These are phyloP conservation scores for Pichia cephalocereana DNA, from an alignment of 805 yeast genomes.

Conservation along the genomic window DNA sequence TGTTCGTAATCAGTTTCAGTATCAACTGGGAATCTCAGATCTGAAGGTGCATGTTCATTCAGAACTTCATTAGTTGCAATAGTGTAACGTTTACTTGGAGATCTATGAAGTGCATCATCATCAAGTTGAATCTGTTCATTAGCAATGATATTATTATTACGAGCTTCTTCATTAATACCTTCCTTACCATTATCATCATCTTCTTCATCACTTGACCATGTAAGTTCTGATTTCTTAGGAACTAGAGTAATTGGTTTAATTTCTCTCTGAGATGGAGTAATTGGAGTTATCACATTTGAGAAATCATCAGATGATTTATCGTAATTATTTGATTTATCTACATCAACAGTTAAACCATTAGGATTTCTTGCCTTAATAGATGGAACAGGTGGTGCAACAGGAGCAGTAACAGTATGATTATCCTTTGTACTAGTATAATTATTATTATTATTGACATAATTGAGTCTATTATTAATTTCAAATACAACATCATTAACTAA, in stretches of 20 bases:
- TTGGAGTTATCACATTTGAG: slow-evolving; percentile 1
- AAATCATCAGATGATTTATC: slow-evolving; percentile 7
- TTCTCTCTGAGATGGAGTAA: slow-evolving; percentile 26
- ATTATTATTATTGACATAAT: neutral
- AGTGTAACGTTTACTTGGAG: slow-evolving; percentile 8
- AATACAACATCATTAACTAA: slow-evolving; percentile 80
- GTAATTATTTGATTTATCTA: slow-evolving; percentile 1
- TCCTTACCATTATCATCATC: slow-evolving; percentile 20
- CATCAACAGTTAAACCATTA: neutral
- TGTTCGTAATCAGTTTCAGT: neutral
- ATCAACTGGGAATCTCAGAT: slow-evolving; percentile 10
- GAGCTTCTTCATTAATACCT: neutral
- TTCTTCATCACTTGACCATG: slow-evolving; percentile 86
- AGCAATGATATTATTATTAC: slow-evolving; percentile 1
- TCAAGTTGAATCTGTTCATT: neutral
- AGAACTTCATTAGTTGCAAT: slow-evolving; percentile 11
- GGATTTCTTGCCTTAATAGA: neutral
- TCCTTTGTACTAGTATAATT: too few species aligned
- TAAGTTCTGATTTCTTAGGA: slow-evolving; percentile 77
- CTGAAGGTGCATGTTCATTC: slow-evolving; percentile 8
- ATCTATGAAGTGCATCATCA: slow-evolving; percentile 6
- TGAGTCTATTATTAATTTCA: slow-evolving; percentile 60
- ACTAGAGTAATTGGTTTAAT: slow-evolving; percentile 58
- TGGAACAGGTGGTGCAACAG: too few species aligned
- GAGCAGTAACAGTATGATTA: too few species aligned